Evolutionary conservation across 257 asterid genomes (phyloP), one percentile per base, ranked within the genome.

Genomic region (Solanum megistacrolobum): DNA sequence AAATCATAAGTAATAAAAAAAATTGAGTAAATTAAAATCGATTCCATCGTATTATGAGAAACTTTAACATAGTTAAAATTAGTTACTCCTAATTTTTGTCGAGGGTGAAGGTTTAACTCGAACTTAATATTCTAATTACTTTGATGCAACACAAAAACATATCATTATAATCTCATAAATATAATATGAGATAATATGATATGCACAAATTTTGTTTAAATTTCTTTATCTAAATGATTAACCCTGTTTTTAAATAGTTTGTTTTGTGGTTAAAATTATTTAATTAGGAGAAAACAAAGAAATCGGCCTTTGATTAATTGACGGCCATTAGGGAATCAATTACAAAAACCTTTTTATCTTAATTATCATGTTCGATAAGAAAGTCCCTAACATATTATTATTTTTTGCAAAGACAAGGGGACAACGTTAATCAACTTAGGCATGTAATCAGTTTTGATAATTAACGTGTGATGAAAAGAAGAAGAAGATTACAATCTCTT

Each of bases 281-380:
- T 55, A 55, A 55, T 55, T 55, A 55, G 66, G 10, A 55, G 66
- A 55, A 55, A 55, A 20, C 66, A 20, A 76, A 9, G 18, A 78
- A 76, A 78, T 14, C 4, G 35, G 0, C 86, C 91, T 69, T 79
- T 31, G 72, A 83, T 86, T 82, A 81, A 43, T 79, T 79, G 85
- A 79, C 14, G 14, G 65, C n/a, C 85, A 79, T 43, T 43, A 79
- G 38, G 39, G 23, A 43, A 79, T 23, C 84, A 79, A 43, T 43
- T 79, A 43, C 86, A 88, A 83, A 75, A 90, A 35, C 89, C 89
- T 48, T 88, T 88, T 87, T 86, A 74, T 72, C 88, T 86, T 92
- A 92, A 88, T 60, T 89, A 75, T 75, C 39, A 79, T 79, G 66
- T 46, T 79, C 39, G 66, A 79, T 62, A 43, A 79, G 27, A 7